Evolutionary conservation across 2,329 filamentous ascomycete genomes (phyloP), one percentile per base, ranked within the genome.

Genomic region (Epichloe brachyelytri): DNA sequence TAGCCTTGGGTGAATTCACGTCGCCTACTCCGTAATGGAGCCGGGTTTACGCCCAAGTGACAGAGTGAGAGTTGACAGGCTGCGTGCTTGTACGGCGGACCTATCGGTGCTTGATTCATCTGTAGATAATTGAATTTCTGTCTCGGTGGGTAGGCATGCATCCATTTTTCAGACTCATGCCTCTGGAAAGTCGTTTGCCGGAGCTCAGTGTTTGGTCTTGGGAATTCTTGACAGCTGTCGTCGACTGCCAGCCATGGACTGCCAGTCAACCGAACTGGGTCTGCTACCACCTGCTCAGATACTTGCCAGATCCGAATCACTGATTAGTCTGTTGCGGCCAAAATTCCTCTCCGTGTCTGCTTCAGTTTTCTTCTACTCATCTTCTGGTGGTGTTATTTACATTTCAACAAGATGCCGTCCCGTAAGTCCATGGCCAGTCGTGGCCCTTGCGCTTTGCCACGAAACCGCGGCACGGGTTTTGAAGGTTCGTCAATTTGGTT

Each of bases 381-480:
- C 26, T 4, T 30, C 26, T 3, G 3, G 8, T 30, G 26, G 8
- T 30, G 26, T 0, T 10, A n/a, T 15, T 5, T n/a, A 38, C 12
- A 38, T 38, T 8, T 15, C 36, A 38, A n/a, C 36, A 7, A 38
- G 5, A 38, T 38, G 36, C 33, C 33, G 14, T 20, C 41, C 15
- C n/a, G 40, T 4, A 63, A 56, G 41, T 52, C 56, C 8, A 5
- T 44, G 1, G 45, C 53, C 3, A 38, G 53, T 7, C 65, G 70
- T 19, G 71, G 71, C 2, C 67, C 68, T 19, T 71, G 68, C 0
- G 68, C 67, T n/a, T 60, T 68, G 46, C 63, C 66, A 46, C 73
- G 70, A 57, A 68, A 66, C 43, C 65, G 71, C 3, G 73, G 73
- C 6, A 85, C 79, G 5, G 86, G 86, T 0, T 90, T 89, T 53